Evolutionary conservation across 1,284 basidiomycete species (phyloP).

Genomic region (Cutaneotrichosporon mucoides): DNA sequence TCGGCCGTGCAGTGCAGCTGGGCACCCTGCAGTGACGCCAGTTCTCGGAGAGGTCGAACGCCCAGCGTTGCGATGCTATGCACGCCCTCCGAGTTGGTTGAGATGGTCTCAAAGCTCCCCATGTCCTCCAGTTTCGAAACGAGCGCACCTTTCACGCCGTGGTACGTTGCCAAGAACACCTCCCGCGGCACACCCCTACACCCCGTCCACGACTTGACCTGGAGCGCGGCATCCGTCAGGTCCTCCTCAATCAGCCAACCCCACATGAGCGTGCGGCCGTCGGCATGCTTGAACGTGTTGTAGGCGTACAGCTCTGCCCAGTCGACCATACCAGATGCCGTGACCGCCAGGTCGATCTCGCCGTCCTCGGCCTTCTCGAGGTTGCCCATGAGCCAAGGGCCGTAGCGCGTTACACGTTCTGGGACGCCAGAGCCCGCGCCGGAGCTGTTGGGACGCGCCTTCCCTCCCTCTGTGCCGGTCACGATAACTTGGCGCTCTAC

Average conservation of each 20-base stretch:
- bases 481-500: not conserved
- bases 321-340: slow-evolving; percentile 16
- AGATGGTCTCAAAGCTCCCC: slow-evolving; percentile 4
- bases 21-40: not conserved
- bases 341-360: not conserved
- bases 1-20: not conserved
- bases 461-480: slow-evolving; percentile 7
- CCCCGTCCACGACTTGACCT: slow-evolving; percentile 20
- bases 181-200: slow-evolving; percentile 23
- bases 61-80: slow-evolving; percentile 12
- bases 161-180: slow-evolving; percentile 12
- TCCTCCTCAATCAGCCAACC: slow-evolving; percentile 27
- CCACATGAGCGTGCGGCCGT: slow-evolving; percentile 14
- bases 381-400: not conserved
- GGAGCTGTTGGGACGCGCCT: not conserved
- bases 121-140: slow-evolving; percentile 4
- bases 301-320: slow-evolving; percentile 20
- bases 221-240: slow-evolving; percentile 6
- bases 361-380: not conserved
- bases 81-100: not conserved
- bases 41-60: slow-evolving; percentile 13
- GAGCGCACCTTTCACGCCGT: slow-evolving; percentile 6
- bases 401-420: not conserved
- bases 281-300: slow-evolving; percentile 9
- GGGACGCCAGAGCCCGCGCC: not conserved